phyloP scores from a whole-genome alignment of 352 stramenopile species.

The Blastocystis sp. region DNA sequence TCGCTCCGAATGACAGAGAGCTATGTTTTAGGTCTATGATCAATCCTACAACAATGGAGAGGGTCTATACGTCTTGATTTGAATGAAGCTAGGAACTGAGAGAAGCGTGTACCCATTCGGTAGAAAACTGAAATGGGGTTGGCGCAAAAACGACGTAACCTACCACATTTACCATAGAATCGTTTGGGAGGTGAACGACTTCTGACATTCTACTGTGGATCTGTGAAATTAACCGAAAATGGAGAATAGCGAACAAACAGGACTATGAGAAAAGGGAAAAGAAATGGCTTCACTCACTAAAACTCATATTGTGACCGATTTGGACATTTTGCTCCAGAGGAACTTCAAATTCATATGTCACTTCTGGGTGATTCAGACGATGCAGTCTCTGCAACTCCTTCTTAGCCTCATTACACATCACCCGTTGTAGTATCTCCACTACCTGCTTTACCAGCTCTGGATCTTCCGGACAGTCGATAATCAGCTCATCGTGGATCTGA shows the following conservation, averaged over 20 bases:
- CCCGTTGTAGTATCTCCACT: background rate
- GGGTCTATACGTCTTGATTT: background rate
- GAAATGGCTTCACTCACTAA: background rate
- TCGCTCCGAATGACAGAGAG: background rate
- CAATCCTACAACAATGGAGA: background rate
- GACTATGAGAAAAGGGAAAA: background rate
- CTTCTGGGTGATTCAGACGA: background rate
- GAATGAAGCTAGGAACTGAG: background rate
- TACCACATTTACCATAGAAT: background rate
- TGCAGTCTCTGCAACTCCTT: background rate
- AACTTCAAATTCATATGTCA: background rate
- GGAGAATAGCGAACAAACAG: background rate
- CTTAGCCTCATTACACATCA: constrained; percentile 21
- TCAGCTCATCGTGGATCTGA: constrained; percentile 70
- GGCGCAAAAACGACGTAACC: background rate
- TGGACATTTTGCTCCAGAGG: constrained; percentile 29
- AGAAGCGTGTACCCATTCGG: background rate
- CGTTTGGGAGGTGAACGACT: background rate
- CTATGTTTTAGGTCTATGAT: background rate
- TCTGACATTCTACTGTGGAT: background rate
- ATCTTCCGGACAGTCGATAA: constrained; percentile 65
- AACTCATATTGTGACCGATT: constrained; percentile 22
- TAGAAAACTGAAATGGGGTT: background rate
- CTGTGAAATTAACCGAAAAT: background rate
- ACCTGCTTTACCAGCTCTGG: background rate